A percentile compares a stretch with the other conserved stretches of the same genome.
These are phyloP conservation scores for Chrysanthemum makinoi DNA, from an alignment of 129 eudicot genomes.

Conservation along the genomic window DNA sequence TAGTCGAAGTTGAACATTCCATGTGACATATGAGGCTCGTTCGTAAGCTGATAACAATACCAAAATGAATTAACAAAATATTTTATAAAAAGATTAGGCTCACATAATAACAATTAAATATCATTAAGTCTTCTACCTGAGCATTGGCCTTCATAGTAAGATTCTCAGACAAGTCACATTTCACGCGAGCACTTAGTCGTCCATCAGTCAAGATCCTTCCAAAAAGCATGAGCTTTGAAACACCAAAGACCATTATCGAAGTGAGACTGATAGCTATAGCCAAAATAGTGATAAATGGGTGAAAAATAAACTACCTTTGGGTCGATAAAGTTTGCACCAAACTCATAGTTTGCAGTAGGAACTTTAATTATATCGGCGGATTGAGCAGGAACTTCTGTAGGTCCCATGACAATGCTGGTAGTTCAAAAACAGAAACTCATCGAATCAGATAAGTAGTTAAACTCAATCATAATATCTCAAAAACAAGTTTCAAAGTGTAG, in stretches of 20 bases:
- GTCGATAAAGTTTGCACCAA: conserved; percentile 92
- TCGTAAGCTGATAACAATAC: conserved; percentile 58
- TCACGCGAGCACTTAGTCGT: conserved; percentile 82
- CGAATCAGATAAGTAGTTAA: not conserved
- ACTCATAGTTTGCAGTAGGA: conserved; percentile 86
- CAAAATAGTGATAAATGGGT: not conserved
- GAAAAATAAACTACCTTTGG: conserved; percentile 54
- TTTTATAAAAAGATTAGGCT: not conserved
- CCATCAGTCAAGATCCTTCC: conserved; percentile 93
- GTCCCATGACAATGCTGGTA: conserved; percentile 84
- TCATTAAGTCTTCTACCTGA: conserved; percentile 50
- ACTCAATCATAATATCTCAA: not conserved
- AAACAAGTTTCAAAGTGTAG: not conserved
- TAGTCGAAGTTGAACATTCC: conserved; percentile 88
- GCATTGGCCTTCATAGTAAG: conserved; percentile 82
- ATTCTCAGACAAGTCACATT: conserved; percentile 86
- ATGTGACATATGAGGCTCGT: conserved; percentile 97
- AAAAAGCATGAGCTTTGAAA: conserved; percentile 77
- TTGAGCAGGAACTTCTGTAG: conserved; percentile 92
- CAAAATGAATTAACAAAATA: conserved; percentile 16
- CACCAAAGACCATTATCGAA: conserved; percentile 22
- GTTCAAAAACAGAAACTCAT: not conserved
- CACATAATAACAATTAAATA: not conserved
- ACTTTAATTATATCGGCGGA: conserved; percentile 78
- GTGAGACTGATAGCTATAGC: conserved; percentile 7